Conservation (phyloP, 768 basidiomycete genomes). For the Mrakia hoshinonis region DNA sequence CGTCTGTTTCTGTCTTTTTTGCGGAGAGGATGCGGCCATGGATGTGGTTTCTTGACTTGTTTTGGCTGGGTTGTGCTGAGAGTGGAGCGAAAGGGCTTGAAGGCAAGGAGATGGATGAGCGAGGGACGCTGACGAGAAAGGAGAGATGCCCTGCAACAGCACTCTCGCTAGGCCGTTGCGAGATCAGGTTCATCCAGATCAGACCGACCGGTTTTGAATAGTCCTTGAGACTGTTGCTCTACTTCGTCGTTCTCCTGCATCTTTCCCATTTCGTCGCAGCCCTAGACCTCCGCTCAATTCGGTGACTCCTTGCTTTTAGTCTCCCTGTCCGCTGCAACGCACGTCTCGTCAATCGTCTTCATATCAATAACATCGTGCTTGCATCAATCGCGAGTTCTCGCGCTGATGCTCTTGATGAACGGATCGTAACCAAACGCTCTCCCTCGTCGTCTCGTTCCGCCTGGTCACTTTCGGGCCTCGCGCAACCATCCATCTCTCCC, state of each 20-base stretch:
- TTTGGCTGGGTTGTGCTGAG: no score
- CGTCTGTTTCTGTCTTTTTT: background rate
- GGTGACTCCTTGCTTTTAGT: background rate
- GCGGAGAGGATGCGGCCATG: background rate
- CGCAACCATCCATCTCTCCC: background rate
- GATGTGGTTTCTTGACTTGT: constrained; percentile 3
- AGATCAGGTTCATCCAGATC: no score
- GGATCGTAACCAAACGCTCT: background rate
- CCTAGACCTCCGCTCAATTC: constrained; percentile 13
- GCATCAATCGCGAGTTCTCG: background rate
- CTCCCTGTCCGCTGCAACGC: background rate
- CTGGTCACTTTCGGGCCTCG: background rate
- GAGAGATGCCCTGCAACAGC: background rate
- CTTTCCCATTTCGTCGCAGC: background rate
- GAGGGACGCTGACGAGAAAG: background rate
- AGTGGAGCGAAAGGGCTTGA: no score
- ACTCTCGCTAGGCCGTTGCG: no score
- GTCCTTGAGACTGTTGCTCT: no score
- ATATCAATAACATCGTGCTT: background rate
- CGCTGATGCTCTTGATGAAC: background rate
- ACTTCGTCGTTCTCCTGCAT: background rate
- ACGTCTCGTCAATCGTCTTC: background rate
- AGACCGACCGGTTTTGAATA: no score
- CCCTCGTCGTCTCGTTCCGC: background rate
- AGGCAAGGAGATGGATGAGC: background rate